Conservation (phyloP, 768 basidiomycete species). For the Pleurotus platypus region DNA sequence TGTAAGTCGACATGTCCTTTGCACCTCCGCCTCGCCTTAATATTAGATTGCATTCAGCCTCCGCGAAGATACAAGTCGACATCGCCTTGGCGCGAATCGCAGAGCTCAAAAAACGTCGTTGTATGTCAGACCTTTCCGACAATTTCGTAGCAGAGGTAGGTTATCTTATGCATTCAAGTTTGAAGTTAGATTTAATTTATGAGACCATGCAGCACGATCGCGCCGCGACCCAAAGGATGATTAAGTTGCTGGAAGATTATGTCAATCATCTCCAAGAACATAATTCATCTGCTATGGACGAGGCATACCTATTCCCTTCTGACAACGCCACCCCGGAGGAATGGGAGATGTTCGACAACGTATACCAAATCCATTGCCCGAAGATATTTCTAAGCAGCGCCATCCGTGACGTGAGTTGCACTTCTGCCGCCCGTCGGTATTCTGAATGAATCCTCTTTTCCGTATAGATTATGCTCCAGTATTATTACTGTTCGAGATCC, state of each 20-base stretch:
- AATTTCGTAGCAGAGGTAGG: neutral
- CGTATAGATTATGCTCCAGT: slow-evolving; percentile 75
- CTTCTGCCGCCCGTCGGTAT: neutral
- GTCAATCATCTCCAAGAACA: slow-evolving; percentile 45
- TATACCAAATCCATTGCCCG: slow-evolving; percentile 88
- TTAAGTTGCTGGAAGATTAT: slow-evolving; percentile 59
- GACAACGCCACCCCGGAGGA: slow-evolving; percentile 66
- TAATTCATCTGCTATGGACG: slow-evolving; percentile 27
- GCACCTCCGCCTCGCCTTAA: too few relatives aligned
- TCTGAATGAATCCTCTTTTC: slow-evolving; percentile 13
- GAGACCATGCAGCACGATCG: slow-evolving; percentile 8
- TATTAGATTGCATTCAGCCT: slow-evolving; percentile 34
- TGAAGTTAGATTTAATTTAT: neutral
- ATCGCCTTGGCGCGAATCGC: slow-evolving; percentile 53
- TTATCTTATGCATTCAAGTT: neutral
- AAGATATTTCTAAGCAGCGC: slow-evolving; percentile 73
- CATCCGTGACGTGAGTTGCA: slow-evolving; percentile 67
- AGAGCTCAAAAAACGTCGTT: slow-evolving; percentile 33
- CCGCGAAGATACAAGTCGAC: slow-evolving; percentile 60
- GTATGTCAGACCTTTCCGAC: neutral
- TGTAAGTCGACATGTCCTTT: slow-evolving; percentile 38
- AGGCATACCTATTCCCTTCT: slow-evolving; percentile 61
- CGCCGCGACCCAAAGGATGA: slow-evolving; percentile 40
- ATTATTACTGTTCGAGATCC: slow-evolving; percentile 79
- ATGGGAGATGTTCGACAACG: slow-evolving; percentile 83